A percentile compares a stretch with the other conserved stretches of the same genome.
These are phyloP conservation scores for Trypanosomatidae sp. DNA, from an alignment of 208 protist species.

Conservation along the genomic window DNA sequence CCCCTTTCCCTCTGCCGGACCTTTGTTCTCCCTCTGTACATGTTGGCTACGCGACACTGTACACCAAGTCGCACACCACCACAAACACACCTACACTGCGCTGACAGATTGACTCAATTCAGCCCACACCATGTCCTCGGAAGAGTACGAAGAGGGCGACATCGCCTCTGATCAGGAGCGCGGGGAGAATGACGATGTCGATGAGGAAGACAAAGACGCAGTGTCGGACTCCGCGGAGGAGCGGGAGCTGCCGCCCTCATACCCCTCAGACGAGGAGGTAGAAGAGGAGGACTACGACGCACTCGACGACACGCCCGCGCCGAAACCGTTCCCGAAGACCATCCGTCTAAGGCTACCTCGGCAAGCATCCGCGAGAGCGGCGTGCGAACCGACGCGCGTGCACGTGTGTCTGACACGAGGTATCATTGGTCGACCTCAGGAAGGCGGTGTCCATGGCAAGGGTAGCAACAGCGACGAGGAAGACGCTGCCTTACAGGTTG, in stretches of 20 bases:
- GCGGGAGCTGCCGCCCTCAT: neutral
- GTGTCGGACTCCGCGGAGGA: conserved; percentile 6
- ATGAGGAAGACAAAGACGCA: conserved; percentile 19
- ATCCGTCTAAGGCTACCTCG: conserved; percentile 15
- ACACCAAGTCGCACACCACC: neutral
- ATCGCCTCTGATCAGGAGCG: conserved; percentile 3
- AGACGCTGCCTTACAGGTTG: neutral
- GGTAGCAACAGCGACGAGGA: neutral
- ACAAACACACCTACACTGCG: neutral
- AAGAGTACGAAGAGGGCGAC: conserved; percentile 9
- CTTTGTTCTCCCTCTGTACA: neutral
- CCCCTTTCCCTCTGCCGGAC: neutral
- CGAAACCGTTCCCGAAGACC: conserved; percentile 22
- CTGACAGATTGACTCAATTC: neutral
- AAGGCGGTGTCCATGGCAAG: neutral
- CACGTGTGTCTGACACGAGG: conserved; percentile 28
- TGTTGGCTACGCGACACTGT: neutral
- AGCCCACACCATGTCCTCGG: neutral
- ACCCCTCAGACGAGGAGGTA: conserved; percentile 12
- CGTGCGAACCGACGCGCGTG: conserved; percentile 13
- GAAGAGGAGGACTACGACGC: conserved; percentile 17
- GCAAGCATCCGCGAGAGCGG: neutral
- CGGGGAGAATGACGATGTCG: conserved; percentile 10
- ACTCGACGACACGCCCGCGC: conserved; percentile 3
- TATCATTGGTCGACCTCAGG: conserved; percentile 3